Conservation (phyloP, 192 early-diverging fungal genomes). For the Polychytrium aggregatum region DNA sequence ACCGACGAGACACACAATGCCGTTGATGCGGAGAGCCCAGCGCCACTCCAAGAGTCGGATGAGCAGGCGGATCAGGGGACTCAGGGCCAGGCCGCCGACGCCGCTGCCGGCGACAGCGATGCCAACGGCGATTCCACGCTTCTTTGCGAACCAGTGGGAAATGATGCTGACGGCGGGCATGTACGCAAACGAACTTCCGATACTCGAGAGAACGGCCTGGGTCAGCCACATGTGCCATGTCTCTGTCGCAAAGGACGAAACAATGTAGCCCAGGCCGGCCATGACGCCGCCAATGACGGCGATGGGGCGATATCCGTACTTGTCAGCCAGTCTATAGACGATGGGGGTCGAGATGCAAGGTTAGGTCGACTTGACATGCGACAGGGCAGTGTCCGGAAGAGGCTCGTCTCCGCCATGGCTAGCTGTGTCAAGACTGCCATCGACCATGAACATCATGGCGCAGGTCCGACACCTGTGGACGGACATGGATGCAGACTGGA, state of each 20-base stretch:
- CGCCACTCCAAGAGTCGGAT: slow-evolving; percentile 42
- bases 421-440: too few relatives aligned
- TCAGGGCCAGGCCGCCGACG: slow-evolving; percentile 58
- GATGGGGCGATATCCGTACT: slow-evolving; percentile 38
- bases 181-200: slow-evolving; percentile 53
- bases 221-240: slow-evolving; percentile 67
- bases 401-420: too few relatives aligned
- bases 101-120: slow-evolving; percentile 63
- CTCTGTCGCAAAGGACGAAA: slow-evolving; percentile 14
- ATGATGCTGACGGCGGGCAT: slow-evolving; percentile 54
- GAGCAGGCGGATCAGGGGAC: slow-evolving; percentile 43
- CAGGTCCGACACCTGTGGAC: too few relatives aligned
- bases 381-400: too few relatives aligned
- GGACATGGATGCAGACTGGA: too few relatives aligned
- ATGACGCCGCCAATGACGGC: slow-evolving; percentile 32
- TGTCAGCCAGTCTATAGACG: slow-evolving; percentile 12
- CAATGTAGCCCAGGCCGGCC: slow-evolving; percentile 17
- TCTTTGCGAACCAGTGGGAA: slow-evolving; percentile 58
- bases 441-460: too few relatives aligned
- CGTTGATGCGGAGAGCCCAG: slow-evolving; percentile 62
- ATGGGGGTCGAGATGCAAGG: background rate
- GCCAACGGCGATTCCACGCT: slow-evolving; percentile 59
- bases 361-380: background rate
- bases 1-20: too few relatives aligned
- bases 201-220: slow-evolving; percentile 63